A percentile compares a stretch with the other conserved stretches of the same genome.
phyloP scores from a whole-genome alignment of 164 flowering plant species.

The Kingdonia uniflora region DNA sequence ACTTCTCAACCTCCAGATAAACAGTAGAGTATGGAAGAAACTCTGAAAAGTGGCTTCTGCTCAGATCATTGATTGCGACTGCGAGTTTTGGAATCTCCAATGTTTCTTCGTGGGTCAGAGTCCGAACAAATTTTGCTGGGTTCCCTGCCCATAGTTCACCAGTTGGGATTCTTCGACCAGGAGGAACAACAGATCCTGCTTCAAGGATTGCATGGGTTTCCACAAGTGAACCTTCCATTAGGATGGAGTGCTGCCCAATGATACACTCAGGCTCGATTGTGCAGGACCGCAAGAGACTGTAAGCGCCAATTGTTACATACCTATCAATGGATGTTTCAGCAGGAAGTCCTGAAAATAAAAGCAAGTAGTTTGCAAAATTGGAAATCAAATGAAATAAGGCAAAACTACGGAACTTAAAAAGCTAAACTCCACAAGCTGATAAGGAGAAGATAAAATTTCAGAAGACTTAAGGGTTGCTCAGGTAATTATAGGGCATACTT shows the following conservation, averaged over 20 bases:
- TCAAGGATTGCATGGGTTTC: constrained; percentile 93
- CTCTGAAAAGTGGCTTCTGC: constrained; percentile 67
- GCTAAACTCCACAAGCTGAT: no score
- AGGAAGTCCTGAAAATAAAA: constrained; percentile 54
- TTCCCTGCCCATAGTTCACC: constrained; percentile 99
- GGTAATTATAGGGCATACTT: no score
- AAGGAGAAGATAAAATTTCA: no score
- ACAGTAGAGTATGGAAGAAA: constrained; percentile 86
- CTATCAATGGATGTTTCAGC: constrained; percentile 89
- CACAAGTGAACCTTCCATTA: constrained; percentile 95
- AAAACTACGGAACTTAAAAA: neutral
- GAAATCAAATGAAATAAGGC: neutral
- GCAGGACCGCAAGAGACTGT: constrained; percentile 74
- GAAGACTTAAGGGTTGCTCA: no score
- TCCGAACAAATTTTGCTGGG: constrained; percentile 88
- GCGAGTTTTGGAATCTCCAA: constrained; percentile 88
- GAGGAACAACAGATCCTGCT: constrained; percentile 93
- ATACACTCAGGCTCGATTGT: constrained; percentile 95
- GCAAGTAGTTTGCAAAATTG: neutral
- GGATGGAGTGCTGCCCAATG: constrained; percentile 85
- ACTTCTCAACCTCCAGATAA: constrained; percentile 95
- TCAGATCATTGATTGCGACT: constrained; percentile 81
- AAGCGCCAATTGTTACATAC: constrained; percentile 80
- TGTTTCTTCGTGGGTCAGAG: constrained; percentile 73
- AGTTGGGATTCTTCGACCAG: constrained; percentile 86